Base-by-base conservation (phyloP, 2,329 filamentous ascomycete genomes). In the Venturia oleaginea region DNA sequence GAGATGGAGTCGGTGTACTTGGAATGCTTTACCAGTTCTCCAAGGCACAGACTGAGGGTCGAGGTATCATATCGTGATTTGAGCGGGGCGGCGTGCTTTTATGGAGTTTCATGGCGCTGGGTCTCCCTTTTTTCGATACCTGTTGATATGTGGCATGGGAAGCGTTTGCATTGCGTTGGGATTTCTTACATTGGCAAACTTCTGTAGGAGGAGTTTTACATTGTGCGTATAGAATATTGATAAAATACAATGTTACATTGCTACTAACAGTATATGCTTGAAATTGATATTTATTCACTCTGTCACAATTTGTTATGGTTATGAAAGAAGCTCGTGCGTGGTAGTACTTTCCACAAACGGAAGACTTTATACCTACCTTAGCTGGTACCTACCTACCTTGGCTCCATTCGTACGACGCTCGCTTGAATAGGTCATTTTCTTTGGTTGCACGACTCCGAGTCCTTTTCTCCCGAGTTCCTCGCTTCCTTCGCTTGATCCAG, bases 21-120 rank as follows among this genome's bases (percentile, higher is more conserved):
- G 86, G 86, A 2, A 86, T 89, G 68, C 78, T 89, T 65, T 84
- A 86, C 71, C 85, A 89, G 70, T 88, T 88, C 69, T 84, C 86
- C 67, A 85, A 84, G 73, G 84, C 83, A 43, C 83, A 84, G 67
- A 79, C 79, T 32, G 79, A 81, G 66, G 80, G 77, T 63, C 75
- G 77, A 67, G 77, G 71, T 7, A 72, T 62, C 34, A 57, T 64
- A 37, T 64, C 42, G 34, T 64, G 40, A 43, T 62, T 27, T n/a
- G 42, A 17, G 43, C 46, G 42, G 42, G 10, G 43, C 46, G 42
- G 30, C 30, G 40, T 40, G 32, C 22, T 61, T 61, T 37, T 42
- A 17, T 27, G 34, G 37, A 27, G n/a, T 42, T 34, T 34, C 30
- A 34, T 34, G 51, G 51, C 51, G 51, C 27, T 15, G 34, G 15